These are phyloP conservation scores for Malus hybrid DNA, from an alignment of 331 rosid species.

Conservation along the genomic window DNA sequence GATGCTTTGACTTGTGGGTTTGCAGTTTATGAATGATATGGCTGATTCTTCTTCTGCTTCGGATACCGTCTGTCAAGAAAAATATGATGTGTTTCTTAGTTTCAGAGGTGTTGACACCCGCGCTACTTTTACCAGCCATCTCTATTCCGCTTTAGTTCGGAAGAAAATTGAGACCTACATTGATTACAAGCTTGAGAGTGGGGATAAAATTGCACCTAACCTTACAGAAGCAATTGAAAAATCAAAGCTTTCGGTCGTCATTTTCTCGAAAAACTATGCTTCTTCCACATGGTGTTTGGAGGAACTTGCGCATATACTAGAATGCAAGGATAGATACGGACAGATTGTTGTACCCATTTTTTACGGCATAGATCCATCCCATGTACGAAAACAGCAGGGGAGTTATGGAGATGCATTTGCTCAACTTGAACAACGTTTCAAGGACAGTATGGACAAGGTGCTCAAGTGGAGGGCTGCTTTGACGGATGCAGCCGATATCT, in stretches of 20 bases:
- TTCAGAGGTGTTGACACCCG: conserved; percentile 1
- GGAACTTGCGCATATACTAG: neutral
- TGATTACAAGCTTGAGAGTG: conserved; percentile 16
- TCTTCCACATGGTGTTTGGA: conserved; percentile 3
- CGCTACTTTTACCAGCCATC: conserved; percentile 11
- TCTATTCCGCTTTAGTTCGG: neutral
- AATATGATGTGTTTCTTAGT: conserved; percentile 12
- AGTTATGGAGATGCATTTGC: neutral
- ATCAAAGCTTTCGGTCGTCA: neutral
- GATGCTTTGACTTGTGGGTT: neutral
- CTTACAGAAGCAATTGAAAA: conserved; percentile 3
- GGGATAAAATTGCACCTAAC: neutral
- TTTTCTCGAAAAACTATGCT: neutral
- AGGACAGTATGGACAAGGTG: neutral
- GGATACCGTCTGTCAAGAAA: neutral
- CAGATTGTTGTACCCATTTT: neutral
- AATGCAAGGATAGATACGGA: neutral
- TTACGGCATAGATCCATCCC: neutral
- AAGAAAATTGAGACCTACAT: conserved; percentile 7
- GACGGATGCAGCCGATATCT: neutral
- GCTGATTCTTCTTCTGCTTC: neutral
- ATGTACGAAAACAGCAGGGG: neutral
- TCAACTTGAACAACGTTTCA: neutral
- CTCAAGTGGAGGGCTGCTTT: conserved; percentile 4
- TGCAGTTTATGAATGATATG: neutral